These are phyloP conservation scores for Arabis alpina DNA, from an alignment of 345 rosid genomes.

Conservation along the genomic window DNA sequence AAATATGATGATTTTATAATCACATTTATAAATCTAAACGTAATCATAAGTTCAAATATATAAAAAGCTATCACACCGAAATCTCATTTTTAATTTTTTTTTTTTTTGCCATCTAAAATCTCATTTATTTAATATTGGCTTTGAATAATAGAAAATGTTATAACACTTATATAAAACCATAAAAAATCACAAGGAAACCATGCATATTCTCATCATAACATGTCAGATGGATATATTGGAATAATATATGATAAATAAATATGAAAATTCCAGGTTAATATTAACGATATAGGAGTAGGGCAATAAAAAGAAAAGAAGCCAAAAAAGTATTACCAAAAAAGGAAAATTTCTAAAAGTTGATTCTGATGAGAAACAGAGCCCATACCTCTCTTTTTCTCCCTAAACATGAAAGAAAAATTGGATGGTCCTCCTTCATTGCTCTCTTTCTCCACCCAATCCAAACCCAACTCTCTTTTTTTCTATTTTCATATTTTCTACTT, in stretches of 20 bases:
- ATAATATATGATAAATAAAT: not conserved
- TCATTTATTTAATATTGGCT: too few relatives aligned
- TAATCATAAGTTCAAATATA: too few relatives aligned
- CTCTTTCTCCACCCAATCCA: conserved; percentile 38
- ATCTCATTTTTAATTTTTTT: too few relatives aligned
- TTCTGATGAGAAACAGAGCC: conserved; percentile 43
- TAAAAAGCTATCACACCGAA: too few relatives aligned
- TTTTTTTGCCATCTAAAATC: too few relatives aligned
- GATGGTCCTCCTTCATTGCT: conserved; percentile 48
- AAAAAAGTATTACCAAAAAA: conserved; percentile 25
- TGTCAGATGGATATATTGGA: too few relatives aligned
- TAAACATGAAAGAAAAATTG: conserved; percentile 46
- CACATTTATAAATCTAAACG: too few relatives aligned
- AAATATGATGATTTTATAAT: too few relatives aligned
- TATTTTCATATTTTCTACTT: conserved; percentile 20
- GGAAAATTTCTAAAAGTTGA: conserved; percentile 40
- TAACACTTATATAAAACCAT: too few relatives aligned
- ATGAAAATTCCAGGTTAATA: not conserved
- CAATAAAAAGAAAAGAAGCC: conserved; percentile 20
- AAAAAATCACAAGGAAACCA: too few relatives aligned
- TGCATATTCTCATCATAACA: too few relatives aligned
- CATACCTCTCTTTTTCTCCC: conserved; percentile 45
- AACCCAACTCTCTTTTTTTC: conserved; percentile 33
- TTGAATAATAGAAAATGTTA: too few relatives aligned
- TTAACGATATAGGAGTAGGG: conserved; percentile 10